phyloP scores from a whole-genome alignment of 139 green algal genomes.

The Chlamydomonas sphaeroides region DNA sequence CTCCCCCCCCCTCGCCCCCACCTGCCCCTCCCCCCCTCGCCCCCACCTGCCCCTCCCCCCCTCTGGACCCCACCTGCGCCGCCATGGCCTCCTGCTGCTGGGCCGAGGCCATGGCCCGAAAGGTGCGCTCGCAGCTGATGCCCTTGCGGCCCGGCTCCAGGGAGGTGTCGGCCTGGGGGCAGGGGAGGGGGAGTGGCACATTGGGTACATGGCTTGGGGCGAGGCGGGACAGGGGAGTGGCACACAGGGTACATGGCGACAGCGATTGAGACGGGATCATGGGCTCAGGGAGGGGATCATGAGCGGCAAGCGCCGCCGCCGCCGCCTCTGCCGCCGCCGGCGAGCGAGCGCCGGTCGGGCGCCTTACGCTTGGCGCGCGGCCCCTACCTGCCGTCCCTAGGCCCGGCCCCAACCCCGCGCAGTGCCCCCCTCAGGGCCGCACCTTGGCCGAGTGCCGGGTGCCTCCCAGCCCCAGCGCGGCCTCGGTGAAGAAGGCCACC shows the following conservation, averaged over 20 bases:
- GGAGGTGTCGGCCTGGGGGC: neutral
- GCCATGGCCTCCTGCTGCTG: slow-evolving; percentile 71
- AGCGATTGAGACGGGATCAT: neutral
- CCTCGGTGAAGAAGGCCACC: slow-evolving; percentile 72
- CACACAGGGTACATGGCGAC: neutral
- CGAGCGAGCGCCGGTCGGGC: neutral
- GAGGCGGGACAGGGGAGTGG: neutral
- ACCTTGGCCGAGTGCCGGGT: slow-evolving; percentile 45
- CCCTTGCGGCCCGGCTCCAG: slow-evolving; percentile 72
- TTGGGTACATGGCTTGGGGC: no score
- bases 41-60: no score
- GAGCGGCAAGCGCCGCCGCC: no score
- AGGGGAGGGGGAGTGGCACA: neutral
- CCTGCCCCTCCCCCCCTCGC: neutral
- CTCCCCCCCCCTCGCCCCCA: no score
- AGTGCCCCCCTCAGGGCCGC: neutral
- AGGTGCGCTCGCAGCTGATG: slow-evolving; percentile 87
- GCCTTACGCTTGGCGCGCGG: neutral
- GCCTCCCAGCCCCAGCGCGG: slow-evolving; percentile 55
- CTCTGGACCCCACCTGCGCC: neutral
- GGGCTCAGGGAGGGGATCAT: neutral
- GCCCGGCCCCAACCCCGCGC: no score
- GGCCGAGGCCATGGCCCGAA: slow-evolving; percentile 51
- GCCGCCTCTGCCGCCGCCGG: no score
- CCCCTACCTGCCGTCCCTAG: neutral